These are phyloP conservation scores for Ustilago crameri DNA, from an alignment of 1,284 basidiomycete species.

Conservation along the genomic window DNA sequence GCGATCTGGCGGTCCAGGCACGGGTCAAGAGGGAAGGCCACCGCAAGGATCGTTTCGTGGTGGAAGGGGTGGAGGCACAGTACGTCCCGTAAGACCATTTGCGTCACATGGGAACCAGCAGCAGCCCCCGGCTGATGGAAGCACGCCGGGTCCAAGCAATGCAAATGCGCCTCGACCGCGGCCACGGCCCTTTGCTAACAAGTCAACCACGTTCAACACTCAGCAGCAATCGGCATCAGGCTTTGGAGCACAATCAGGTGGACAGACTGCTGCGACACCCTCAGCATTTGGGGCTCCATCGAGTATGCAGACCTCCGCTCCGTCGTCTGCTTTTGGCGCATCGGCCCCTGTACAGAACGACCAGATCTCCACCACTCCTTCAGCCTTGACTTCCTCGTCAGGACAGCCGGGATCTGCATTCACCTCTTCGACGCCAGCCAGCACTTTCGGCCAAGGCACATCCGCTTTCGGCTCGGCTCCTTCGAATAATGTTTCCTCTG, in stretches of 20 bases:
- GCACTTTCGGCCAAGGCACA: constrained; percentile 4
- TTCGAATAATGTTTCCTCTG: not conserved
- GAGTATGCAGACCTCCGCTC: not conserved
- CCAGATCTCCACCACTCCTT: not conserved
- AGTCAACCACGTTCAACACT: constrained; percentile 35
- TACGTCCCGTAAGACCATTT: constrained; percentile 30
- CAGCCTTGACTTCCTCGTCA: constrained; percentile 6
- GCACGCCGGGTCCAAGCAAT: constrained; percentile 8
- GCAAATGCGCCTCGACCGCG: constrained; percentile 22
- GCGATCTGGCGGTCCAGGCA: constrained; percentile 17
- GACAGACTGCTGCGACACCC: not conserved
- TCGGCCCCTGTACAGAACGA: constrained; percentile 1
- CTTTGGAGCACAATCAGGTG: not conserved
- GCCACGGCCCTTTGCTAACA: constrained; percentile 35
- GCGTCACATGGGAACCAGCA: constrained; percentile 14
- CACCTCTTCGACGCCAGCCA: constrained; percentile 6
- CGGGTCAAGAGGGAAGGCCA: constrained; percentile 24
- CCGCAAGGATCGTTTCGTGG: constrained; percentile 11
- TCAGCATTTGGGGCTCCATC: not conserved
- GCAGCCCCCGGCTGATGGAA: not conserved
- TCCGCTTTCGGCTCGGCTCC: constrained; percentile 25
- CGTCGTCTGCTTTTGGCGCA: constrained; percentile 8
- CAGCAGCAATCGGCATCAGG: constrained; percentile 2
- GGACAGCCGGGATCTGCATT: constrained; percentile 14
- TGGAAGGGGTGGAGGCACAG: constrained; percentile 27